A percentile compares a stretch with the other conserved stretches of the same genome.
These are phyloP conservation scores for Tuber umbilicatum DNA, from an alignment of 495 filamentous ascomycete species.

Conservation along the genomic window DNA sequence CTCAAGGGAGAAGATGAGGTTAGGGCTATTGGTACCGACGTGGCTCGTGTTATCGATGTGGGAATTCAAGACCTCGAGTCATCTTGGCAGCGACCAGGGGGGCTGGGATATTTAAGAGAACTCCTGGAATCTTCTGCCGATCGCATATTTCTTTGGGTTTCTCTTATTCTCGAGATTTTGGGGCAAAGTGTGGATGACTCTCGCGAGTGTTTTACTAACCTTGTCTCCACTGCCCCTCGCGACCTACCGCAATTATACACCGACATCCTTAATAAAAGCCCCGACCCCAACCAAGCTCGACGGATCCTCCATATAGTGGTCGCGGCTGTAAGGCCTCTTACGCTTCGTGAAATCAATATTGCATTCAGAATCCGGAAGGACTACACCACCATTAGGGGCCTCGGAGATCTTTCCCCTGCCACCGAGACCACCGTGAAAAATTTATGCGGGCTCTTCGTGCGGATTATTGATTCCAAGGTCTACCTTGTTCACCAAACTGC, in stretches of 20 bases:
- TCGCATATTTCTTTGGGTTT: constrained; percentile 33
- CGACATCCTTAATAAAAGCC: constrained; percentile 39
- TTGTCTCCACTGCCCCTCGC: too few species aligned
- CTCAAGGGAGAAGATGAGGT: too few species aligned
- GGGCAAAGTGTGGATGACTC: too few species aligned
- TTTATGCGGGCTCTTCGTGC: too few species aligned
- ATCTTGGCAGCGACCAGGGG: constrained; percentile 10
- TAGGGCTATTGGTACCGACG: too few species aligned
- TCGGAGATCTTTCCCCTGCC: constrained; percentile 9
- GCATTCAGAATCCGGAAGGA: constrained; percentile 42
- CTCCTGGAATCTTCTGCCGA: constrained; percentile 38
- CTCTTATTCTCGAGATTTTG: too few species aligned
- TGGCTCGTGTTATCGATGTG: constrained; percentile 23
- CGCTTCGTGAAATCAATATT: constrained; percentile 44
- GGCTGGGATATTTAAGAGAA: constrained; percentile 22
- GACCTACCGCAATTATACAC: constrained; percentile 4
- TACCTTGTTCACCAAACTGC: constrained; percentile 35
- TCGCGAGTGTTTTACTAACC: too few species aligned
- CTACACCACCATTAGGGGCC: constrained; percentile 32
- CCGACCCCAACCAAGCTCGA: constrained; percentile 20
- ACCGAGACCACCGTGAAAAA: too few species aligned
- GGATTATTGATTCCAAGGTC: constrained; percentile 27
- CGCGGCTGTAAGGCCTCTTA: constrained; percentile 19
- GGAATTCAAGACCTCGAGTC: constrained; percentile 40
- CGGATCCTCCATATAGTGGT: constrained; percentile 6